Base-by-base conservation (phyloP, 192 early-diverging fungal genomes). In the Haplosporangium gracile region DNA sequence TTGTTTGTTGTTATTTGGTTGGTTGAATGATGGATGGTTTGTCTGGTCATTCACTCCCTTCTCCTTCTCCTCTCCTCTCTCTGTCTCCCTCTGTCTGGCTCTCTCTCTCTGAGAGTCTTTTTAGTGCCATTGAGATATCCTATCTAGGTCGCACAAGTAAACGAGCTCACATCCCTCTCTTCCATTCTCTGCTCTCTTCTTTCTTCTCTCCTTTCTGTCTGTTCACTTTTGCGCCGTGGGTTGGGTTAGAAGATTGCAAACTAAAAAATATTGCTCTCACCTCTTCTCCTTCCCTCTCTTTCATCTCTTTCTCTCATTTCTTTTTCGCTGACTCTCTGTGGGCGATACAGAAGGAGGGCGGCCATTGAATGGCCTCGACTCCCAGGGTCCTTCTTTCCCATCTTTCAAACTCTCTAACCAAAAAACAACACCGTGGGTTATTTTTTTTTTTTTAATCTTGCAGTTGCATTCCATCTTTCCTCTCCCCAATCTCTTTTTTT, bases 91-190 rank as follows among this genome's bases (percentile, higher is more conserved):
- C 34, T 40, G 32, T n/a, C 22, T 20, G 10, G 57, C 42, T 43
- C 42, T 51, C 20, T 18, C 47, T 51, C 49, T 22, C 49, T 51
- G 49, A 51, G 49, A 3, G 49, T 51, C 18, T 36, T 36, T 43
- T 65, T 76, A 60, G 32, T 43, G 24, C 20, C 53, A 60, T 45
- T 78, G 42, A 81, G 80, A 81, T 81, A 81, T 51, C 38, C 74
- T 81, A 81, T 81, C 80, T 81, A 43, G 39, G 80, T 81, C 24
- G 49, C 65, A 81, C 80, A 81, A 65, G n/a, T 5, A 60, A 60
- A 22, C 69, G 71, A 49, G 72, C 42, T 43, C 57, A 42, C 42
- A 16, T 10, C 55, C 39, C 9, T 68, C 24, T 5, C 4, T 34
- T 57, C 70, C 60, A 65, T 10, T 7, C 29, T 65, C 36, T 38